Evolutionary conservation across 2,329 filamentous ascomycete species (phyloP).

Genomic region (Clarireedia homoeocarpa): DNA sequence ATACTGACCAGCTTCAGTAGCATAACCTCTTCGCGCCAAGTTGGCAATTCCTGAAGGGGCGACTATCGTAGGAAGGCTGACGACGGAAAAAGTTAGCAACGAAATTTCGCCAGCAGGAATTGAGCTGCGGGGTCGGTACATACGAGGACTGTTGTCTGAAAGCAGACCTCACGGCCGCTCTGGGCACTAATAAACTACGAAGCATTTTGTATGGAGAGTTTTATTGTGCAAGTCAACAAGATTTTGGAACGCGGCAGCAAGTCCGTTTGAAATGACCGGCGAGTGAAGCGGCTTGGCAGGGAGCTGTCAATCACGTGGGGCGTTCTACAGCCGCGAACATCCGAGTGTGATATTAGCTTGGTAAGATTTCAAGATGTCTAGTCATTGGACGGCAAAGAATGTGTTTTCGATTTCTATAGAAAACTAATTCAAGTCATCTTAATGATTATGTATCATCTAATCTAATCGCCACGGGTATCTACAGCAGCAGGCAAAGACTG

Average conservation of each 20-base stretch:
- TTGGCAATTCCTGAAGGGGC: conserved; percentile 39
- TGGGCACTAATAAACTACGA: conserved; percentile 52
- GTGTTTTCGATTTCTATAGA: neutral
- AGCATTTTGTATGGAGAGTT: conserved; percentile 42
- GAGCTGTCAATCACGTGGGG: neutral
- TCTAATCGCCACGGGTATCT: conserved; percentile 2
- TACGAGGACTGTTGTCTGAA: conserved; percentile 46
- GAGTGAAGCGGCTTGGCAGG: neutral
- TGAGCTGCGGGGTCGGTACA: conserved; percentile 23
- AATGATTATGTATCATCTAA: neutral
- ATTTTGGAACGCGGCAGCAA: conserved; percentile 9
- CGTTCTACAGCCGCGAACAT: conserved; percentile 1
- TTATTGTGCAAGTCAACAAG: conserved; percentile 14
- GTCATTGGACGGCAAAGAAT: neutral
- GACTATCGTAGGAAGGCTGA: conserved; percentile 43
- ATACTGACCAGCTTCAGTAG: conserved; percentile 36
- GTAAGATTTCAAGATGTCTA: neutral
- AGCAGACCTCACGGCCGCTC: conserved; percentile 48
- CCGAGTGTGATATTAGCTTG: neutral
- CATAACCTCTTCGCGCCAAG: conserved; percentile 53
- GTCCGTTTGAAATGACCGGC: conserved; percentile 4
- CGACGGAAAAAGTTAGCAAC: conserved; percentile 13
- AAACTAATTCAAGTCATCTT: neutral
- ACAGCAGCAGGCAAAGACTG: conserved; percentile 14
- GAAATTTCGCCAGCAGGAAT: conserved; percentile 3